Percentiles rank a stretch among this genome's conserved stretches.
These are phyloP conservation scores for Endoconidiophora polonica DNA, from an alignment of 2,329 filamentous ascomycete genomes.

Conservation along the genomic window DNA sequence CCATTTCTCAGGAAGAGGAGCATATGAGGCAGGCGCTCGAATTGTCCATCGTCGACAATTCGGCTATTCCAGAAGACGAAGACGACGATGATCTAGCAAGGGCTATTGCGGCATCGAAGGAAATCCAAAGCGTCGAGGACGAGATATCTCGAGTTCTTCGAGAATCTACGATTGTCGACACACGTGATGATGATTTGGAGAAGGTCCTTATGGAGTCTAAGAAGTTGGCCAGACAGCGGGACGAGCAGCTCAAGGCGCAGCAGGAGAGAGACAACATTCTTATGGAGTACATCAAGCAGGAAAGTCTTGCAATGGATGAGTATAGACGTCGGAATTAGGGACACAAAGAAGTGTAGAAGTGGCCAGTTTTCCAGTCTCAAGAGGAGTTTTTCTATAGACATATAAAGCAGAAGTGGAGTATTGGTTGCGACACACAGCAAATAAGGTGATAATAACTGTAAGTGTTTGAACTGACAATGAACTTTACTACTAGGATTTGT, in stretches of 20 bases:
- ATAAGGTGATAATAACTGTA: no score
- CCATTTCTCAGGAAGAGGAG: no score
- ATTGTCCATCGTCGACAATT: no score
- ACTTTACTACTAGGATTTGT: no score
- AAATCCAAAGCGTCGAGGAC: not conserved
- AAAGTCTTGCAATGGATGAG: slow-evolving; percentile 6
- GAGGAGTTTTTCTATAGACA: no score
- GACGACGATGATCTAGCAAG: not conserved
- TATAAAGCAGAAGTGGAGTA: no score
- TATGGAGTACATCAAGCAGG: slow-evolving; percentile 5
- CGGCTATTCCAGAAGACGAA: not conserved
- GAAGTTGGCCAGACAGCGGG: not conserved
- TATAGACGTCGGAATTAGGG: not conserved
- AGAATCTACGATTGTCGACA: no score
- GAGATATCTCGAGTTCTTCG: not conserved
- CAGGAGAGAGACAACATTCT: slow-evolving; percentile 5
- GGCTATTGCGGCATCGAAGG: not conserved
- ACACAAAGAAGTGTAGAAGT: not conserved
- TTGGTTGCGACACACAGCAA: no score
- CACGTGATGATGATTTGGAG: not conserved
- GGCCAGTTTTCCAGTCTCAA: no score
- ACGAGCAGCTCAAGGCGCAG: not conserved
- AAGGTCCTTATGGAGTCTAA: slow-evolving; percentile 1
- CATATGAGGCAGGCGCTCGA: no score
- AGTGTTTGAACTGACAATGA: no score